Evolutionary conservation across 2,329 filamentous ascomycete genomes (phyloP), one percentile per base, ranked within the genome.

Genomic region (Scytalidium lignicola): DNA sequence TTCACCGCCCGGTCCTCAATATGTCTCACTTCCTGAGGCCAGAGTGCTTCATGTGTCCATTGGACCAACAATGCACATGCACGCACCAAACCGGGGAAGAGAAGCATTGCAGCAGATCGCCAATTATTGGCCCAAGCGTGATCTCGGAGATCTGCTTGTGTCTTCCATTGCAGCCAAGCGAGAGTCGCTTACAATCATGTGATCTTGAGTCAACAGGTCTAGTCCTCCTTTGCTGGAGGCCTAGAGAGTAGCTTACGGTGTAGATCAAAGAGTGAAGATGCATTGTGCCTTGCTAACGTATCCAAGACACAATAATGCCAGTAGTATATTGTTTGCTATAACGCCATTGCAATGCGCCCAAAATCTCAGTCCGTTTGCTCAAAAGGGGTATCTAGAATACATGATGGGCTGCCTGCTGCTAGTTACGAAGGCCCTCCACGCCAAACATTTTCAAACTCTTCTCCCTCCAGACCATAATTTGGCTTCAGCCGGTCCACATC

Each of bases 371-470:
- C 15, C 32, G 10, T 37, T 15, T 37, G 32, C 32, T 43, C 44
- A 48, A 37, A 51, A 41, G 46, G 32, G 55, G 52, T 55, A 58
- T 56, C 52, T 56, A 55, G 32, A 37, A 37, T n/a, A 37, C 15
- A 37, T n/a, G 10, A 37, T 8, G 32, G 15, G 5, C 32, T 37
- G n/a, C 32, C 23, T 6, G 10, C 23, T n/a, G n/a, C 52, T 18
- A 53, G 17, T 20, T 52, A 47, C 22, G 57, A 59, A 13, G 60
- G 54, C 26, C 53, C 57, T 29, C 53, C 49, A 29, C 49, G 54
- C 65, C 65, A 67, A 19, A 67, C 62, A 49, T 67, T 66, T 47
- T 66, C 65, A 45, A 66, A 63, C 12, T 52, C 62, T 49, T 63
- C 64, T 15, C 60, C 63, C 39, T 61, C 61, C 8, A 63, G 46